Percentiles rank a stretch among this genome's conserved stretches.
These are phyloP conservation scores for Diutina catenulata DNA, from an alignment of 1,139 yeast genomes.

Conservation along the genomic window DNA sequence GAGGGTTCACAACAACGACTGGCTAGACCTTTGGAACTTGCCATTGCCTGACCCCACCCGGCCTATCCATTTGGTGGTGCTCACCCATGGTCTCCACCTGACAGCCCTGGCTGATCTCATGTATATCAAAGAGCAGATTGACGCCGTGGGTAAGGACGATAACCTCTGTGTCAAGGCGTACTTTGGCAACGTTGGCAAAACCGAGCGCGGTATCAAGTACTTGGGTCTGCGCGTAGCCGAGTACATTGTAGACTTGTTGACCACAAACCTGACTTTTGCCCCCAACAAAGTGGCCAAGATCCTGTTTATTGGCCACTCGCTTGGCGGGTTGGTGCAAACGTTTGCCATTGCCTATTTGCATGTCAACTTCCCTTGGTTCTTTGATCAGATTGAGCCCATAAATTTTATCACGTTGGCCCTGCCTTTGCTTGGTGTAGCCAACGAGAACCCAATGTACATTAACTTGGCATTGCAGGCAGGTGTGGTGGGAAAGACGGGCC, in stretches of 20 bases:
- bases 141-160: constrained; percentile 25
- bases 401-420: constrained; percentile 80
- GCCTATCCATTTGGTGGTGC: constrained; percentile 61
- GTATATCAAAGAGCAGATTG: constrained; percentile 74
- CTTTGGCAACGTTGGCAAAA: constrained; percentile 74
- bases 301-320: constrained; percentile 84
- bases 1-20: constrained; percentile 42
- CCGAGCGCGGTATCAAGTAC: constrained; percentile 84
- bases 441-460: constrained; percentile 82
- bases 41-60: constrained; percentile 32
- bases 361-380: constrained; percentile 61
- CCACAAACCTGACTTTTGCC: constrained; percentile 18
- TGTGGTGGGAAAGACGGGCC: constrained; percentile 87
- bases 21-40: constrained; percentile 64
- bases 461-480: constrained; percentile 81
- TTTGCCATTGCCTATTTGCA: constrained; percentile 81
- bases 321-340: constrained; percentile 86
- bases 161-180: constrained; percentile 66
- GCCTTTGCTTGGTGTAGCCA: constrained; percentile 73
- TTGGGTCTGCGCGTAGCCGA: constrained; percentile 78
- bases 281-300: constrained; percentile 37
- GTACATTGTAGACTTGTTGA: constrained; percentile 50
- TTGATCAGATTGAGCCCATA: constrained; percentile 54
- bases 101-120: constrained; percentile 84
- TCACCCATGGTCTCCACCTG: constrained; percentile 90